phyloP scores from a whole-genome alignment of 2,329 filamentous ascomycete species.

The Aspergillus alliaceus region DNA sequence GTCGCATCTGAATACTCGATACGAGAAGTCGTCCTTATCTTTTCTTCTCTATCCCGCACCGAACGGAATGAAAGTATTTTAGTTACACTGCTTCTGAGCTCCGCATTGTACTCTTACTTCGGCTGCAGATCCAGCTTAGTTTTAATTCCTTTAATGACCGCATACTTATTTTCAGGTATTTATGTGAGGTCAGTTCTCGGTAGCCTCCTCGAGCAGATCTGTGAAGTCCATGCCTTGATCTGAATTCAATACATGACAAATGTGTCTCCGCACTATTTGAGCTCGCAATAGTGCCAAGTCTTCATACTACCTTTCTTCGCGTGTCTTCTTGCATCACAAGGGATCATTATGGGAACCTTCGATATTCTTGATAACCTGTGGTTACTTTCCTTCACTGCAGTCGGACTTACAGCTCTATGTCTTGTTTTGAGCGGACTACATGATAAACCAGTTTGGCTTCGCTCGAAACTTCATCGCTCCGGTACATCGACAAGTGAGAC shows the following conservation, averaged over 20 bases:
- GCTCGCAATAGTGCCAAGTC: not conserved
- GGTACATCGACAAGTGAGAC: conserved; percentile 51
- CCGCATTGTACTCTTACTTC: not conserved
- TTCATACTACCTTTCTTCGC: not conserved
- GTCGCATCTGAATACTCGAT: not conserved
- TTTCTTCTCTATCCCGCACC: conserved; percentile 24
- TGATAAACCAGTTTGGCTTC: conserved; percentile 40
- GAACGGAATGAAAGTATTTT: conserved; percentile 19
- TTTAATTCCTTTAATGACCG: not conserved
- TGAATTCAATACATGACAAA: not conserved
- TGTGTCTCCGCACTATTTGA: not conserved
- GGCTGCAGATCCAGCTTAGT: not conserved
- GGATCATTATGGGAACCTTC: conserved; percentile 19
- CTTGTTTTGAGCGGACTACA: conserved; percentile 30
- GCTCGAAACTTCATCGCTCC: conserved; percentile 40
- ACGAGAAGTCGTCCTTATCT: conserved; percentile 1
- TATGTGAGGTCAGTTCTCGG: not conserved
- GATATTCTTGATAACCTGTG: conserved; percentile 20
- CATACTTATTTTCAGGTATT: not conserved
- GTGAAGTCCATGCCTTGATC: not conserved
- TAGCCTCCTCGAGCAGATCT: not conserved
- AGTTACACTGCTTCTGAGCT: not conserved
- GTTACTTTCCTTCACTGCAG: conserved; percentile 22
- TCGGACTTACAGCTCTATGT: conserved; percentile 26
- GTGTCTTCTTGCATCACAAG: not conserved